Base-by-base conservation (phyloP, 2,329 filamentous ascomycete genomes). In the Talaromyces marneffei region DNA sequence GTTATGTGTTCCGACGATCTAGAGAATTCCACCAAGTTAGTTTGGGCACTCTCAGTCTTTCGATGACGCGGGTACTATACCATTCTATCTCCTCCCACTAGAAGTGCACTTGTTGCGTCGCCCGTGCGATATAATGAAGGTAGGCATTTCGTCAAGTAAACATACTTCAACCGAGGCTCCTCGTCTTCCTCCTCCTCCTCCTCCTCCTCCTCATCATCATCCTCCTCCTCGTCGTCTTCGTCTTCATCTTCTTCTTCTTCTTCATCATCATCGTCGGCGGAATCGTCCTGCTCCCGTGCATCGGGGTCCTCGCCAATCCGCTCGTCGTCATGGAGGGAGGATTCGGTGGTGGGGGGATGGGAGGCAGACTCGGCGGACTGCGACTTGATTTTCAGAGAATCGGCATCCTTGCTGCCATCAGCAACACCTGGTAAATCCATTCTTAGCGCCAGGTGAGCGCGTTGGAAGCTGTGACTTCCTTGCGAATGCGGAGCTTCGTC, bases 41-140 rank as follows among this genome's bases (percentile, higher is more conserved):
- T 27, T 33, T 25, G 31, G 57, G 18, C 63, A 35, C 18, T 55
- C 39, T 37, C 27, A 20, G 33, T 37, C 46, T 57, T 56, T 27
- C 40, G 20, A 55, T 55, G 16, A 56, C 50, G 56, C 35, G 37
- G 42, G 60, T 53, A 61, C 60, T 80, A 69, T 82, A 93, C 91
- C 93, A 97, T 96, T 80, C 97, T 97, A 80, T 99, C 93, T 57
- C 93, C 93, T 42, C 90, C 90, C 55, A 96, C 91, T 55, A 95
- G 78, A 73, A 96, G 96, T 8, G 90, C 82, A 75, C 92, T 97
- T 27, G 93, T 97, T 67, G 92, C 91, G 82, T 99, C 94, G 68
- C 91, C 92, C 78, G 96, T 96, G 62, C 92, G 87, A 78, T 99
- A 99, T 35, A 97, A 85, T 46, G 88, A 80, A 27, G 84, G 86